These are phyloP conservation scores for Coemansia sp. DNA, from an alignment of 192 early-diverging fungal genomes.

Conservation along the genomic window DNA sequence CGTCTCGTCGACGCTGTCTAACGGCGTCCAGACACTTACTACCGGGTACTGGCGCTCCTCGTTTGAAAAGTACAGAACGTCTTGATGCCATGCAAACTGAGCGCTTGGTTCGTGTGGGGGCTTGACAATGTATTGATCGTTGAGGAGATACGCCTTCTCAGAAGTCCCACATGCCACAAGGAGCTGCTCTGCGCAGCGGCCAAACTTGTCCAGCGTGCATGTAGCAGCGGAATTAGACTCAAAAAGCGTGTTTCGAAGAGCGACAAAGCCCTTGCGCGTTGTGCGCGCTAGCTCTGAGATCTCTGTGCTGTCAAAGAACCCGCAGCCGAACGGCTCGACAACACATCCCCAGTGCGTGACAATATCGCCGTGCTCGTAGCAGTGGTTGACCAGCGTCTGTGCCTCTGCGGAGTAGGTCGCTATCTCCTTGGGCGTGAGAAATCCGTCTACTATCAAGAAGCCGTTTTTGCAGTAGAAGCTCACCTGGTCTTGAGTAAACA, in stretches of 20 bases:
- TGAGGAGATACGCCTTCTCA: constrained; percentile 20
- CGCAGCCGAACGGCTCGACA: constrained; percentile 51
- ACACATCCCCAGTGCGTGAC: constrained; percentile 47
- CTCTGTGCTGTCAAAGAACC: constrained; percentile 21
- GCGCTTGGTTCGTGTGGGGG: constrained; percentile 27
- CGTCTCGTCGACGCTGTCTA: constrained; percentile 18
- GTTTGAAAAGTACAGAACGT: constrained; percentile 27
- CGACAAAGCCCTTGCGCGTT: constrained; percentile 11
- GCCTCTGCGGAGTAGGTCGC: constrained; percentile 26
- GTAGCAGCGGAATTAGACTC: neutral
- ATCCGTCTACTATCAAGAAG: constrained; percentile 30
- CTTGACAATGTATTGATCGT: constrained; percentile 55
- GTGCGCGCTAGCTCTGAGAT: constrained; percentile 11
- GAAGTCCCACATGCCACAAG: neutral
- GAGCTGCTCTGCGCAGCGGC: constrained; percentile 31
- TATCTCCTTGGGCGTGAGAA: constrained; percentile 26
- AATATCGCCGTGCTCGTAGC: constrained; percentile 51
- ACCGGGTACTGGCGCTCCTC: constrained; percentile 21
- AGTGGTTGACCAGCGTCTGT: constrained; percentile 40
- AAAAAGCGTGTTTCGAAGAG: constrained; percentile 15
- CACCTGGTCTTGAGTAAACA: constrained; percentile 22
- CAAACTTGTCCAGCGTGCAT: constrained; percentile 41
- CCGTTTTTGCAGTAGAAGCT: constrained; percentile 20
- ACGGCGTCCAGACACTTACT: constrained; percentile 45
- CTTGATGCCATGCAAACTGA: constrained; percentile 52